Conservation (phyloP, 2,329 filamentous ascomycete genomes). For the Trichoderma afroharzianum region DNA sequence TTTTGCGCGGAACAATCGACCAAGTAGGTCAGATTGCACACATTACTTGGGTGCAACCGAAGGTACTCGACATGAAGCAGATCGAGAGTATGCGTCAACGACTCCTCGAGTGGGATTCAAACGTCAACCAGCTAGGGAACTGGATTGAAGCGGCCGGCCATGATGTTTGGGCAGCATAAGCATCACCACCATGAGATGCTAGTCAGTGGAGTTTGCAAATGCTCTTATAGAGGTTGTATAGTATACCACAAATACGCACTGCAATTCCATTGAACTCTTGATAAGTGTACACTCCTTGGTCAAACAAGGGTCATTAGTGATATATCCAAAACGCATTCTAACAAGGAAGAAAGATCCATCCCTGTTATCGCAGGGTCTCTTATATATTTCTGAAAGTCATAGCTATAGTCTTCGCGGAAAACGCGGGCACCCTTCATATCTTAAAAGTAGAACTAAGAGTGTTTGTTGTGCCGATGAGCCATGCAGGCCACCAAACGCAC, state of each 20-base stretch:
- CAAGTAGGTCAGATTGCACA: slow-evolving; percentile 91
- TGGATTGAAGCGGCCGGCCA: slow-evolving; percentile 94
- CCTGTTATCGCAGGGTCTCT: background rate
- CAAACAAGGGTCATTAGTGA: background rate
- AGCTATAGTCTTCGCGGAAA: background rate
- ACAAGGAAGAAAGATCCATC: background rate
- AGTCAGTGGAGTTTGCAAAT: background rate
- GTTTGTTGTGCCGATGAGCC: slow-evolving; percentile 63
- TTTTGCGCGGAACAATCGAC: slow-evolving; percentile 89
- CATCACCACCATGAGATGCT: background rate
- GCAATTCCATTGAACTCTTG: background rate
- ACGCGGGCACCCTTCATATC: background rate
- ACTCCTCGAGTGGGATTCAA: slow-evolving; percentile 90
- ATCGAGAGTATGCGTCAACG: slow-evolving; percentile 88
- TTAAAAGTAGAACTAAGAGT: slow-evolving; percentile 41
- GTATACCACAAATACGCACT: slow-evolving; percentile 22
- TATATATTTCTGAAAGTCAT: background rate
- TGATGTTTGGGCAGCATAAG: slow-evolving; percentile 88
- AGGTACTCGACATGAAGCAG: slow-evolving; percentile 93
- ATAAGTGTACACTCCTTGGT: background rate
- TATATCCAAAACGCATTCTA: background rate
- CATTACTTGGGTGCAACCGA: slow-evolving; percentile 98
- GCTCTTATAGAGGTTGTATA: slow-evolving; percentile 23
- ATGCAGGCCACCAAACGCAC: slow-evolving; percentile 94
- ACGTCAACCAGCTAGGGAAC: slow-evolving; percentile 92